Conservation (phyloP, 306 rosid genomes). For the Castanea mollissima region DNA sequence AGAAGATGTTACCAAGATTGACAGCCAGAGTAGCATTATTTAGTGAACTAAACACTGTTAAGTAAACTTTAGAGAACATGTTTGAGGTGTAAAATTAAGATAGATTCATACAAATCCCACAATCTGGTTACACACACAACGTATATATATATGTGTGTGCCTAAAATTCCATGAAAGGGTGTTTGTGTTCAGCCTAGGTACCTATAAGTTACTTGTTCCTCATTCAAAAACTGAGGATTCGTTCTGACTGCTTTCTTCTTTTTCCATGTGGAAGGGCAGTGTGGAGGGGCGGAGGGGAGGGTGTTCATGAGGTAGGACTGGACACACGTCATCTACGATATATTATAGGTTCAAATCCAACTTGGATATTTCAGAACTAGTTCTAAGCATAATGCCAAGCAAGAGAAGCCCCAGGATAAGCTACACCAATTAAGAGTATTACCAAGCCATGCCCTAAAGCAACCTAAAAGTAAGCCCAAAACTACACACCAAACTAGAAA, state of each 20-base stretch:
- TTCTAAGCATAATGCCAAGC: background rate
- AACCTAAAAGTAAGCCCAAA: background rate
- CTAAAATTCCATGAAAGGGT: background rate
- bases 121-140: background rate
- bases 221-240: background rate
- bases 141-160: no score
- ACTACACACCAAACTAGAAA: background rate
- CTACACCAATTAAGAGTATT: background rate
- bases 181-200: background rate
- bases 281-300: background rate
- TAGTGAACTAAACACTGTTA: background rate
- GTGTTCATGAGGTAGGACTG: background rate
- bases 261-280: background rate
- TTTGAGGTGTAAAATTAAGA: background rate
- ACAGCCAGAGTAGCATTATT: background rate
- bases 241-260: background rate
- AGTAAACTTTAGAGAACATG: background rate
- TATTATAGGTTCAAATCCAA: background rate
- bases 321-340: background rate
- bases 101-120: background rate
- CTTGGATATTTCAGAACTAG: background rate
- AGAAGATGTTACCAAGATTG: background rate
- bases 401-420: background rate
- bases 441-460: background rate
- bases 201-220: background rate